These are phyloP conservation scores for Pseudogymnoascus sp. DNA, from an alignment of 2,329 filamentous ascomycete genomes.

Conservation along the genomic window DNA sequence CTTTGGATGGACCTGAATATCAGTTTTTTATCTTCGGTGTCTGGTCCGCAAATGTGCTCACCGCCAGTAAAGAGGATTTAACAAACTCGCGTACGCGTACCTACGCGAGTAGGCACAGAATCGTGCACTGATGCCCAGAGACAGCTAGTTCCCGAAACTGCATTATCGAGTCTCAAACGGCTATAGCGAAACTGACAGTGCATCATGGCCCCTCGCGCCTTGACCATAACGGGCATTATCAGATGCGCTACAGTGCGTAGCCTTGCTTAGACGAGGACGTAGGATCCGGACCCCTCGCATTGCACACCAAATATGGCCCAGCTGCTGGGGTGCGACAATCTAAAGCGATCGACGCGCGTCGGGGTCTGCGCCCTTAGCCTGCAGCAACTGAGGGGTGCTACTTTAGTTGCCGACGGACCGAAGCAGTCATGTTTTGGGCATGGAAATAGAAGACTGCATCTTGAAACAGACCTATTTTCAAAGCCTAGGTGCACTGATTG, in stretches of 20 bases:
- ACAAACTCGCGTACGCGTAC: neutral
- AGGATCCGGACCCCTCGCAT: neutral
- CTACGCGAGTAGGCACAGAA: neutral
- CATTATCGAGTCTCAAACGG: neutral
- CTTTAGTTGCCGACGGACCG: constrained; percentile 8
- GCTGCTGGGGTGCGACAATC: neutral
- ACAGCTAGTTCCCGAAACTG: neutral
- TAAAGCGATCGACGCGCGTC: neutral
- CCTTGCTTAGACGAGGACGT: neutral
- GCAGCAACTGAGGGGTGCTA: neutral
- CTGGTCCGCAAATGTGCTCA: neutral
- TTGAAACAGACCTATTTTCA: neutral
- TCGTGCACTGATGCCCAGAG: neutral
- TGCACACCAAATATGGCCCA: neutral
- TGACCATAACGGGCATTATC: neutral
- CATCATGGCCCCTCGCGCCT: neutral
- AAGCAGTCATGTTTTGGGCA: neutral
- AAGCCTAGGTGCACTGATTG: neutral
- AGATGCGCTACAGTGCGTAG: neutral
- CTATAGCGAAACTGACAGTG: neutral
- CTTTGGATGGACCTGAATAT: neutral
- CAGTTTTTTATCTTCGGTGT: neutral
- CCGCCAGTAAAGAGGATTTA: neutral
- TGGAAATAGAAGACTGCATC: neutral
- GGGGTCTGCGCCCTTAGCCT: neutral